Evolutionary conservation across 257 asterid species (phyloP).

Genomic region (Plantago ovata): DNA sequence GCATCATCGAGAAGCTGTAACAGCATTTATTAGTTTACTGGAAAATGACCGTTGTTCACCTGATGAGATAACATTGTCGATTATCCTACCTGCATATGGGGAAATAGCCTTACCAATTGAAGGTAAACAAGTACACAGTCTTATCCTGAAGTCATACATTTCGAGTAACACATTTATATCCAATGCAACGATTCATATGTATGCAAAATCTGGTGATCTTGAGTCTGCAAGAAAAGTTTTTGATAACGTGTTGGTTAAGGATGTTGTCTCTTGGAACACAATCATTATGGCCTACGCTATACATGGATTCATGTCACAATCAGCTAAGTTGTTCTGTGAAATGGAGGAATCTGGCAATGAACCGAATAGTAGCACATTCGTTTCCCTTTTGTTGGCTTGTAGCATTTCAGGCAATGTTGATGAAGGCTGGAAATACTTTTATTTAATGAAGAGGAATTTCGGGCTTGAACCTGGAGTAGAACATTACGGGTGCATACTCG

Average conservation of each 20-base stretch:
- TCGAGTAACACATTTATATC: constrained; percentile 43
- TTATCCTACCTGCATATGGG: constrained; percentile 33
- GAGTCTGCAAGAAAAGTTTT: constrained; percentile 55
- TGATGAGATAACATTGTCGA: constrained; percentile 53
- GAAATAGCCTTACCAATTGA: constrained; percentile 38
- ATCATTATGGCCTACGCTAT: constrained; percentile 79
- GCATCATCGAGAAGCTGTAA: constrained; percentile 32
- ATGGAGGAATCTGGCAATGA: constrained; percentile 40
- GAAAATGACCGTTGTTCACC: constrained; percentile 72
- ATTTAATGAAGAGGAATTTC: constrained; percentile 48
- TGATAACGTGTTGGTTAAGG: constrained; percentile 52
- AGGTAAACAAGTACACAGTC: constrained; percentile 69
- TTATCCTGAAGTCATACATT: constrained; percentile 52
- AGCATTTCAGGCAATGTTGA: constrained; percentile 67
- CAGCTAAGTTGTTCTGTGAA: constrained; percentile 41
- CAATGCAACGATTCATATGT: constrained; percentile 70
- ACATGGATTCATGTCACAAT: constrained; percentile 59
- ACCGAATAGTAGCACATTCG: constrained; percentile 65
- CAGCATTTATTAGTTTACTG: constrained; percentile 62
- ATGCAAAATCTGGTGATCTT: constrained; percentile 67
- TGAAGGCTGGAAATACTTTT: constrained; percentile 56
- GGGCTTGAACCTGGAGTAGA: constrained; percentile 54
- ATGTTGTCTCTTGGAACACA: constrained; percentile 56
- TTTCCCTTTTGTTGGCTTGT: constrained; percentile 74
- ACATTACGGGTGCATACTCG: constrained; percentile 74